Base-by-base conservation (phyloP, 2,329 filamentous ascomycete species). In the Aplosporella prunicola region DNA sequence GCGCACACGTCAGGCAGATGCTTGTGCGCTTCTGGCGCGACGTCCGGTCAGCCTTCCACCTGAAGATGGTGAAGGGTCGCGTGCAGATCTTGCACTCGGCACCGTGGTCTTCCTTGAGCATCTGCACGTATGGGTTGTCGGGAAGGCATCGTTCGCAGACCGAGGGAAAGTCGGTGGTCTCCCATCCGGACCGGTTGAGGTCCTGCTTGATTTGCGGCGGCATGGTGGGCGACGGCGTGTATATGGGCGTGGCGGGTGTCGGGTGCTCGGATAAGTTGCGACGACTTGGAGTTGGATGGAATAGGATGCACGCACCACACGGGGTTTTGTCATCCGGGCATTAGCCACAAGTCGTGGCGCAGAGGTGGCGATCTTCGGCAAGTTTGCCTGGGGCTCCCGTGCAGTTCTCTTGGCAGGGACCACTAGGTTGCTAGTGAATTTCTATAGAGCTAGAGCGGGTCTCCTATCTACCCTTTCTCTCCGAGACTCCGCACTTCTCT, bases 121-220 rank as follows among this genome's bases (percentile, higher is more conserved):
- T 96, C 63, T 96, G 91, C 28, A 98, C 91, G 55, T 93, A 98
- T 2, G 89, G 89, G 52, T 96, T 96, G 44, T 94, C 88, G 11
- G 89, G 88, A 2, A 98, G 74, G 59, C 91, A 98, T 55, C 80
- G 87, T 63, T 98, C 91, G 68, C 76, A 91, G 22, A 91, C 82
- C 3, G 82, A 88, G 7, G 85, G 85, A 53, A 91, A 87, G 61
- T 91, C 85, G 32, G 85, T 91, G 20, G 86, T 82, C 64, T 98
- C 91, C 87, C 88, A 95, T 42, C 91, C 91, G 13, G 87, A 91
- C 37, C 91, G 78, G 65, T 96, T 95, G 31, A 95, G 73, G 57
- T 95, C 88, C 58, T 93, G 83, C 62, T 96, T 95, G 59, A 95
- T 95, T 61, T 94, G 87, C 9, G 87, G 82, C 40, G 84, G 82